Conservation (phyloP, 441 rosid species). For the Pelargonium myrrhifolium region DNA sequence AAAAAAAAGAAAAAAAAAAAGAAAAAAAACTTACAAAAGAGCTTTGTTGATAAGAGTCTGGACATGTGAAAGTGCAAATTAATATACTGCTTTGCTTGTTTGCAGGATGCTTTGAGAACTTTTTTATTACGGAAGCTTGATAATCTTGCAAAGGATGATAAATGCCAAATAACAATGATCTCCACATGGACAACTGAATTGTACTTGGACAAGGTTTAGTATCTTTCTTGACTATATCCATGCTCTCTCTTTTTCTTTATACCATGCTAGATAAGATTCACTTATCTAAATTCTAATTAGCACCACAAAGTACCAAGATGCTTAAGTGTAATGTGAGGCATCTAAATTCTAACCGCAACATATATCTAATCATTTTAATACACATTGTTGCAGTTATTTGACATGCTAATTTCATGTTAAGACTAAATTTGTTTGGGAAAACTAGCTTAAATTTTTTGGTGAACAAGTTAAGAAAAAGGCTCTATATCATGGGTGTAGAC, state of each 20-base stretch:
- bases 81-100: slow-evolving; percentile 22
- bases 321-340: slow-evolving; percentile 10
- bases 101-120: slow-evolving; percentile 96
- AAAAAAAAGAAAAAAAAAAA: no score
- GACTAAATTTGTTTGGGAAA: slow-evolving; percentile 1
- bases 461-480: not conserved
- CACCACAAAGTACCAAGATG: slow-evolving; percentile 4
- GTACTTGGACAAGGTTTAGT: slow-evolving; percentile 90
- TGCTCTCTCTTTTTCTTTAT: slow-evolving; percentile 13
- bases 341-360: slow-evolving; percentile 2
- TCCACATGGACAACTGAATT: slow-evolving; percentile 99
- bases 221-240: slow-evolving; percentile 19
- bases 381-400: not conserved
- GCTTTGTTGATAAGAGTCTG: not conserved
- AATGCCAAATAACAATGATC: slow-evolving; percentile 96
- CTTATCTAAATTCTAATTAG: slow-evolving; percentile 12
- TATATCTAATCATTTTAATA: not conserved
- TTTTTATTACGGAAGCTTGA: slow-evolving; percentile 93
- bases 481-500: slow-evolving; percentile 1
- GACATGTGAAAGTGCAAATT: slow-evolving; percentile 6
- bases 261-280: slow-evolving; percentile 10
- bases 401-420: not conserved
- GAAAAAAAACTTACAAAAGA: not conserved
- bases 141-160: slow-evolving; percentile 83
- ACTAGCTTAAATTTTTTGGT: not conserved